Evolutionary conservation across 805 yeast species (phyloP), one percentile per base, ranked within the genome.

Genomic region (Ogataea philodendri): DNA sequence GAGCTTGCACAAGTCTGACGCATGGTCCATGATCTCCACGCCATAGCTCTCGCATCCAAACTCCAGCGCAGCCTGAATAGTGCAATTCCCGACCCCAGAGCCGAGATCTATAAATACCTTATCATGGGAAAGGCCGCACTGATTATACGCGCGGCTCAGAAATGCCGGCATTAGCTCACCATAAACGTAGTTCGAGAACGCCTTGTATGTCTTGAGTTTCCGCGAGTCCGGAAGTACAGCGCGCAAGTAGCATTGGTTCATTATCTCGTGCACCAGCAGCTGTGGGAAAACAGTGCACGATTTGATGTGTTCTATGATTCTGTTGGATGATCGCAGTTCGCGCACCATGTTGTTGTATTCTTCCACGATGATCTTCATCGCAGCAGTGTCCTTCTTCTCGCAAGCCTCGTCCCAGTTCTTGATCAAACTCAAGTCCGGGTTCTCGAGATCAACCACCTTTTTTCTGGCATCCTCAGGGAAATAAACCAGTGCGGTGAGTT

Each of bases 31-130:
- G 30, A 89, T 74, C 55, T 89, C 97, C 59, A 90, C 85, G 1
- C 97, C 97, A 52, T 84, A 86, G 57, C 95, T 81, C 35, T 69
- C 69, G 42, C 88, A 83, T 2, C 96, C 95, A 55, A 75, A 78
- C 51, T 88, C 95, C 22, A 89, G 59, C 0, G 96, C 87, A 0
- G 96, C 94, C 57, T 88, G 96, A 26, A 88, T 70, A 0, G 84
- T 81, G 39, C 96, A 86, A 54, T 89, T 89, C 0, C 96, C 97
- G 10, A 89, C 96, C 10, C 97, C 97, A 0, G 95, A 86, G 0
- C 97, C 97, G 15, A 89, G 66, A 60, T 89, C 97, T 44, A 89
- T 77, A 51, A 87, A 88, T n/a, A 67, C 72, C 27, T 75, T 72
- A 1, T 59, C 60, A 1, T 75, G 67, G 22, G 64, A 58, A 32